Percentiles rank a stretch among this genome's conserved stretches.
Conservation (phyloP, 2,329 filamentous ascomycete genomes). For the Basipetospora chlamydospora region DNA sequence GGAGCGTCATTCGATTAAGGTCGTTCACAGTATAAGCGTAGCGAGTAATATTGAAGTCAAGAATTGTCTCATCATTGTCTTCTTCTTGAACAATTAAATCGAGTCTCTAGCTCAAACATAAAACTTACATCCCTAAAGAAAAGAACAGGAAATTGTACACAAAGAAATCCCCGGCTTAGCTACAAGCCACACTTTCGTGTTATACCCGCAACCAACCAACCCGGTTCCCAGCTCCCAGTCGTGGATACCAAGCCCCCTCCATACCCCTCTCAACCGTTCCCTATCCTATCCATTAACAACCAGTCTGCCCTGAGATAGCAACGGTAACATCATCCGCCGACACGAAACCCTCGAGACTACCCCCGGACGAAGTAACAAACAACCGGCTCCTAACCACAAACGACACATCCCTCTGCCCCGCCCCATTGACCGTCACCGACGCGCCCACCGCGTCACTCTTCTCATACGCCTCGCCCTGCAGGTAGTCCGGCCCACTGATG, state of each 20-base stretch:
- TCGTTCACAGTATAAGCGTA: too few relatives aligned
- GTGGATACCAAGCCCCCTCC: not conserved
- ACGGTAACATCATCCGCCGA: conserved; percentile 3
- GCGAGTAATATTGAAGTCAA: too few relatives aligned
- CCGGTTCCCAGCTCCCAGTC: too few relatives aligned
- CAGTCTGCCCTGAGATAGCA: not conserved
- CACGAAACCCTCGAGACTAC: not conserved
- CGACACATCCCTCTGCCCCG: conserved; percentile 1
- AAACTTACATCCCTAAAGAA: too few relatives aligned
- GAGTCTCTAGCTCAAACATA: too few relatives aligned
- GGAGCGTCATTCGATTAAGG: too few relatives aligned
- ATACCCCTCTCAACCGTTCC: not conserved
- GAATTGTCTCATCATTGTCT: too few relatives aligned
- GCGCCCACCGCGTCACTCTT: not conserved
- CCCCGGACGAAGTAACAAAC: not conserved
- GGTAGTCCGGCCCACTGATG: not conserved
- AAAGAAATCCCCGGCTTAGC: too few relatives aligned
- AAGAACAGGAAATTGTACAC: too few relatives aligned
- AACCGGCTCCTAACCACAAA: conserved; percentile 3
- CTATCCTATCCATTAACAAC: conserved; percentile 2
- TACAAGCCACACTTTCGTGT: too few relatives aligned
- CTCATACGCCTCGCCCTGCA: not conserved
- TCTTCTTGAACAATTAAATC: too few relatives aligned
- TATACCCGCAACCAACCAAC: too few relatives aligned
- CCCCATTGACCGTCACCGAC: not conserved